These are phyloP conservation scores for Lactifluus subvellereus DNA, from an alignment of 768 basidiomycete species.

Conservation along the genomic window DNA sequence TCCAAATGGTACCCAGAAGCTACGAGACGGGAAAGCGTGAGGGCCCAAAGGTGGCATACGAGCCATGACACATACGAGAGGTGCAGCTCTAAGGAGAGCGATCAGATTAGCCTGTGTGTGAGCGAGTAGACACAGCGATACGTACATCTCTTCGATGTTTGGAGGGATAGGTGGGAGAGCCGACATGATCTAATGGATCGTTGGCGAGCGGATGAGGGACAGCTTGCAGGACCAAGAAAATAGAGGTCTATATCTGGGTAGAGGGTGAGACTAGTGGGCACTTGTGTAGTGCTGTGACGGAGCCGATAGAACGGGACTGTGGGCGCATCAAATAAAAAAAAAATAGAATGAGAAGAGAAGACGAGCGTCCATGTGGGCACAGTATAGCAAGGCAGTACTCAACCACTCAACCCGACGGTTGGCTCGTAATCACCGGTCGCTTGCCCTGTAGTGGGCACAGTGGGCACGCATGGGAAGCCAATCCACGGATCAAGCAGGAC, in stretches of 20 bases:
- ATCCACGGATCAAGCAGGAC: no score
- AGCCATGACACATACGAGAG: background rate
- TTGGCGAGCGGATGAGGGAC: background rate
- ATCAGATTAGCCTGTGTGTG: background rate
- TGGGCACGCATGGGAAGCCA: no score
- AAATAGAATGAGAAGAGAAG: no score
- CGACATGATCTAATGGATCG: background rate
- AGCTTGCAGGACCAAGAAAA: background rate
- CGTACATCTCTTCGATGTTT: background rate
- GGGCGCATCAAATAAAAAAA: background rate
- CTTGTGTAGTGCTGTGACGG: background rate
- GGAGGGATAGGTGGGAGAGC: background rate
- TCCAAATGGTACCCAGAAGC: constrained; percentile 21
- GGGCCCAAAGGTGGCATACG: background rate
- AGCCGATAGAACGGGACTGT: background rate
- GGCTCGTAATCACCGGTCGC: no score
- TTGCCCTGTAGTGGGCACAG: no score
- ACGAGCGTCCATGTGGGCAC: background rate
- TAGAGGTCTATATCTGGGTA: background rate
- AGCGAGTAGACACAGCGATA: background rate
- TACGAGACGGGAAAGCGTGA: background rate
- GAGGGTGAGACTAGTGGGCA: background rate
- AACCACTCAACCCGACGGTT: no score
- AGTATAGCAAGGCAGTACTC: background rate
- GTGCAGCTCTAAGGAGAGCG: background rate